Conservation (phyloP, 495 filamentous ascomycete genomes). For the Penicillium alfredii region DNA sequence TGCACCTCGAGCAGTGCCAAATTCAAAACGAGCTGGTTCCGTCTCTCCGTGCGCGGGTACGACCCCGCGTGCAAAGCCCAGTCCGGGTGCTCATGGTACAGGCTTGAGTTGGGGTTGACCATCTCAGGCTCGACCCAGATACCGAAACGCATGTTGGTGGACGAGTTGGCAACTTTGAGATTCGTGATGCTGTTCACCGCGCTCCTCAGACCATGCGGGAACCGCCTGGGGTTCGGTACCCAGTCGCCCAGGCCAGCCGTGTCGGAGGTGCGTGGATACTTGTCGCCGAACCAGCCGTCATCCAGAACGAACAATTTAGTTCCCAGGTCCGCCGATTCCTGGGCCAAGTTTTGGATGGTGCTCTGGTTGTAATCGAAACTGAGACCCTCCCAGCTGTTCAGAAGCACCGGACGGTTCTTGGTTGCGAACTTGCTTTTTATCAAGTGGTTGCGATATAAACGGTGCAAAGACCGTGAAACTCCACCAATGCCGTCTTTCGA, state of each 20-base stretch:
- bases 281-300: slow-evolving; percentile 53
- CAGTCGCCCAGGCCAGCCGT: slow-evolving; percentile 50
- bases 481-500: slow-evolving; percentile 47
- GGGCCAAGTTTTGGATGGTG: slow-evolving; percentile 40
- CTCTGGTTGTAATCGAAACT: slow-evolving; percentile 43
- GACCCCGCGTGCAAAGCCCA: slow-evolving; percentile 48
- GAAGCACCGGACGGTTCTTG: slow-evolving; percentile 41
- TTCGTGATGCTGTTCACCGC: slow-evolving; percentile 39
- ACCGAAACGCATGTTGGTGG: slow-evolving; percentile 43
- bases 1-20: slow-evolving; percentile 48
- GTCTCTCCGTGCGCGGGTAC: slow-evolving; percentile 44
- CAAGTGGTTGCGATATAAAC: slow-evolving; percentile 49
- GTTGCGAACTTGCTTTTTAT: slow-evolving; percentile 47
- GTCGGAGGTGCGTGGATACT: slow-evolving; percentile 47
- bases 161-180: slow-evolving; percentile 36
- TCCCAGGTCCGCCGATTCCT: slow-evolving; percentile 46
- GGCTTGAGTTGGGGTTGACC: slow-evolving; percentile 49
- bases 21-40: slow-evolving; percentile 50
- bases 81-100: slow-evolving; percentile 49
- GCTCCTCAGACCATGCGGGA: slow-evolving; percentile 44
- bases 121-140: slow-evolving; percentile 57
- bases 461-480: slow-evolving; percentile 49
- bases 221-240: slow-evolving; percentile 45
- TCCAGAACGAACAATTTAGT: slow-evolving; percentile 50
- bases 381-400: slow-evolving; percentile 56